Evolutionary conservation across 1,139 yeast species (phyloP).

Genomic region (Taphrina betulina): DNA sequence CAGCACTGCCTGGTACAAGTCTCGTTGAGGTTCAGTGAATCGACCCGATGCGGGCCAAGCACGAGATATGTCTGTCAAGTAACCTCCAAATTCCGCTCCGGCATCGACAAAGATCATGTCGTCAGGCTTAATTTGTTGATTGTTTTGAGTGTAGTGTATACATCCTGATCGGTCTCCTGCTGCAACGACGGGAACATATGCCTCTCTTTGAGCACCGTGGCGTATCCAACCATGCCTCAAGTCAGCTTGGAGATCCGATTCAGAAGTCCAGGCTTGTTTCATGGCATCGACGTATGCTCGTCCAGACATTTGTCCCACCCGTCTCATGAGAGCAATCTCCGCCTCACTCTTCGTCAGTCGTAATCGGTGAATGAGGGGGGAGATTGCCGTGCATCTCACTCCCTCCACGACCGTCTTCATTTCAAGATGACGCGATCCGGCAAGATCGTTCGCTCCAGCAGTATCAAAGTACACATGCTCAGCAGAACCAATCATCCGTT

Average conservation of each 20-base stretch:
- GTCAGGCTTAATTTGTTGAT: conserved; percentile 57
- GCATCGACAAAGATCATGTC: conserved; percentile 94
- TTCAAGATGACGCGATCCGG: conserved; percentile 27
- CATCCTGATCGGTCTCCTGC: conserved; percentile 62
- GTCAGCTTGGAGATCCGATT: conserved; percentile 79
- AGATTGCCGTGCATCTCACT: conserved; percentile 48
- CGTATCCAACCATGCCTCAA: conserved; percentile 58
- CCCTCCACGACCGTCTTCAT: conserved; percentile 40
- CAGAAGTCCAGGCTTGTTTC: conserved; percentile 59
- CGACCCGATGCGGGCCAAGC: conserved; percentile 87
- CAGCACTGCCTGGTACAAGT: conserved; percentile 82
- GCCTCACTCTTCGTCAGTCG: conserved; percentile 71
- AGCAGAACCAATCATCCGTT: conserved; percentile 51
- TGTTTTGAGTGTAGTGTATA: conserved; percentile 87
- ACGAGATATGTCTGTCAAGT: conserved; percentile 91
- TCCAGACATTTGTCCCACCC: conserved; percentile 78
- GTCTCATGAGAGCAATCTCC: conserved; percentile 75
- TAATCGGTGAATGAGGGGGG: conserved; percentile 54
- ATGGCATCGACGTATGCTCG: conserved; percentile 81
- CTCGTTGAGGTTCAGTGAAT: conserved; percentile 75
- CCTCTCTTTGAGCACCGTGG: conserved; percentile 78
- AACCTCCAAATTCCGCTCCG: conserved; percentile 89
- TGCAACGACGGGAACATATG: conserved; percentile 95
- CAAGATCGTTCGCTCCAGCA: conserved; percentile 27
- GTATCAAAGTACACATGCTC: conserved; percentile 55